Evolutionary conservation across 208 protist species (phyloP), one percentile per base, ranked within the genome.

Genomic region (Crithidia expoeki): DNA sequence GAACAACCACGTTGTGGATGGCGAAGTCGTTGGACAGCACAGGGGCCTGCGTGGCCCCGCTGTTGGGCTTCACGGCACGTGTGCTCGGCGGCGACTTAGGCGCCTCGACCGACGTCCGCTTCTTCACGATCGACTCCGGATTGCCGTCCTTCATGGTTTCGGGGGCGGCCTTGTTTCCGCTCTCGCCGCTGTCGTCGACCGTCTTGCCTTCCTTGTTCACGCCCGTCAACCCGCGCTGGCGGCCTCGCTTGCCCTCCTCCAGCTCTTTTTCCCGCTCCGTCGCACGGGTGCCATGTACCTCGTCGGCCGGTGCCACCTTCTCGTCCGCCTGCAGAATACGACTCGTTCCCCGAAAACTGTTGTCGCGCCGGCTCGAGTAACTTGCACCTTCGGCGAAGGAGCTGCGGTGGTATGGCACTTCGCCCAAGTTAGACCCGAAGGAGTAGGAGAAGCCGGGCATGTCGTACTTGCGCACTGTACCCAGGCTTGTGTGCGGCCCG

Each of bases 381-480:
- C 27, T 42, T 7, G 56, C 23, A 23, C 52, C 10, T 44, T 69
- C 68, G 27, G 12, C 34, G 50, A 63, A 58, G 33, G 75, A 68
- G 42, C 56, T 69, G 52, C 36, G 71, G 30, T 68, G 47, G 40
- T 68, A 74, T 21, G 34, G 32, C 2, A 27, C 40, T 21, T 53
- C 53, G 38, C 53, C 66, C 34, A 75, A 34, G 58, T 79, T 63
- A 12, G 77, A 83, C 10, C 59, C 59, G 68, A 81, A 81, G 56
- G 77, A 63, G 71, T 86, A 86, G 42, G 73, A 84, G 64, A 76
- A 83, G 33, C 57, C 57, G 7, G 80, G 80, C 30, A 81, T 57
- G 17, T 74, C 68, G 44, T 68, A 51, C 62, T 81, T 85, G 38
- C 63, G 70, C 62, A 89, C 80, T 1, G 68, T 71, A 49, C 78